Base-by-base conservation (phyloP, 1,284 basidiomycete species). In the Rhodotorula sp. region DNA sequence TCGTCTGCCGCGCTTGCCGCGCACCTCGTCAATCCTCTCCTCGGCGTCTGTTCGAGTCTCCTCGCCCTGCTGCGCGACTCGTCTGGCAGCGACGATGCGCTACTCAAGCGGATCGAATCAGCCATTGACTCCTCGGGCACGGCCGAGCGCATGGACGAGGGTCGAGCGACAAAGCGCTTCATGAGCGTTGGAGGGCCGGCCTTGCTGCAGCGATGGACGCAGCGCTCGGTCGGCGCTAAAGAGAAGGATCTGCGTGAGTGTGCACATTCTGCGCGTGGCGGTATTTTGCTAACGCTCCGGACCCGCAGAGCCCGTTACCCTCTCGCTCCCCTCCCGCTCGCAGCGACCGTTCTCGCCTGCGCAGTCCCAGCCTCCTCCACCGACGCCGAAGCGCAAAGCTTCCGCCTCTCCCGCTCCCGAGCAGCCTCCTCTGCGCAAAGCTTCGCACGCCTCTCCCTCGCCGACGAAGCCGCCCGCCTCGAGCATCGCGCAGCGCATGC, bases 1-100 rank as follows among this genome's bases (percentile, higher is more conserved):
- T 63, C 61, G 1, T 61, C 68, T 0, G 12, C 57, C 19, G 45
- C 62, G 9, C 64, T 73, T 57, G 67, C 68, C n/a, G 10, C 65
- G 17, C 67, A 73, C 55, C 61, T 73, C 41, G 54, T 73, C 48
- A 45, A 50, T 8, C 71, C 71, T 2, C 59, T 73, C 2, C 64
- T 73, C 23, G 71, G 68, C 4, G 54, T 63, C 4, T 64, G 65
- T 13, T 52, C 65, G 1, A 48, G 55, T 1, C 53, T 73, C 12
- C 65, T 73, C n/a, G 58, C 58, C 4, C 58, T 73, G 3, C 34
- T 73, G 7, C 53, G 55, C 23, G 52, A 67, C 10, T 12, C 13
- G 1, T 44, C 42, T 7, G 27, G 45, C 1, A 65, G 64, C 52
- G 62, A 71, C 41, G 41, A 25, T 3, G 54, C 54, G 14, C 54